A percentile compares a stretch with the other conserved stretches of the same genome.
Evolutionary conservation across 225 moss, liverwort and hornwort species (phyloP).

Genomic region (Pseudoscleropodium purum): DNA sequence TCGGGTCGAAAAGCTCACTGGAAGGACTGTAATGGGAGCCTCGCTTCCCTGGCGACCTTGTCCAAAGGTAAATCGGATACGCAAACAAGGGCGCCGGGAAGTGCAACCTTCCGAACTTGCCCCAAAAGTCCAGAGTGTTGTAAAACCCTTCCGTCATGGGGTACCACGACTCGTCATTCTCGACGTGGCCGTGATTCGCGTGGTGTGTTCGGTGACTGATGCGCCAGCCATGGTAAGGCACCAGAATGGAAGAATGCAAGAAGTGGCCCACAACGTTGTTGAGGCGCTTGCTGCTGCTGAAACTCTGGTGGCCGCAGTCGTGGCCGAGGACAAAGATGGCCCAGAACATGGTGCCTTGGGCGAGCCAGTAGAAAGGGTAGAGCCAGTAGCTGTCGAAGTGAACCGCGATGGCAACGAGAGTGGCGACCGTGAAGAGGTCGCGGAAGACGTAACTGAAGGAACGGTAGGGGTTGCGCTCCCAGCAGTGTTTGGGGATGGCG

Average conservation of each 20-base stretch:
- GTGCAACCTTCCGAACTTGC: conserved; percentile 9
- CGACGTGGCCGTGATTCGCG: conserved; percentile 71
- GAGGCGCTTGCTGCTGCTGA: conserved; percentile 27
- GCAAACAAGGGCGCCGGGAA: conserved; percentile 38
- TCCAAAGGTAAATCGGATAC: conserved; percentile 57
- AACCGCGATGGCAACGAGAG: conserved; percentile 16
- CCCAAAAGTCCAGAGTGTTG: conserved; percentile 3
- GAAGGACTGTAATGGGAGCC: conserved; percentile 46
- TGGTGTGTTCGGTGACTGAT: conserved; percentile 75
- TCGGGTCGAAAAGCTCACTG: conserved; percentile 33
- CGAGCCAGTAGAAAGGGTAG: conserved; percentile 61
- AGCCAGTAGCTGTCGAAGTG: conserved; percentile 13
- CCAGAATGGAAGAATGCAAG: conserved; percentile 51
- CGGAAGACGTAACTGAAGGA: conserved; percentile 43
- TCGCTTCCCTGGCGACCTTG: conserved; percentile 33
- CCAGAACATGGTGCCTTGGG: conserved; percentile 79
- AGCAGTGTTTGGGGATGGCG: conserved; percentile 74
- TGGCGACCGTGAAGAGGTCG: conserved; percentile 25
- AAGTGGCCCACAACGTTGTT: conserved; percentile 46
- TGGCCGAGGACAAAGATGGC: conserved; percentile 68
- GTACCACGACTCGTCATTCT: conserved; percentile 76
- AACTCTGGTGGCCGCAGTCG: conserved; percentile 72
- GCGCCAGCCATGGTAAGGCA: conserved; percentile 76
- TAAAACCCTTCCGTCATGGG: conserved; percentile 48
- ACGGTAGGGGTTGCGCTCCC: conserved; percentile 29